These are phyloP conservation scores for Brassica incana DNA, from an alignment of 345 rosid genomes.

Conservation along the genomic window DNA sequence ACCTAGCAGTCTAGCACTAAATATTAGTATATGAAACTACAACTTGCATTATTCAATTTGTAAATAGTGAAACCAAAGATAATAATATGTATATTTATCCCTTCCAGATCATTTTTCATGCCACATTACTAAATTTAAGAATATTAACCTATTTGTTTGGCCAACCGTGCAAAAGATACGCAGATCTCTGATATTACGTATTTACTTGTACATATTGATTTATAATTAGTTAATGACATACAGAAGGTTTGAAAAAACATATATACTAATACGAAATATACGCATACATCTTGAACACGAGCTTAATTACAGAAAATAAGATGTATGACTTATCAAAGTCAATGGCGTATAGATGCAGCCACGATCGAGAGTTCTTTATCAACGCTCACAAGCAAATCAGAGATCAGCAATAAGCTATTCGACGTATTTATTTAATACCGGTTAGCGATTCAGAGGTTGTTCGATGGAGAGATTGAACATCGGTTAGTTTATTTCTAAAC, in stretches of 20 bases:
- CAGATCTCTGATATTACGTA: neutral
- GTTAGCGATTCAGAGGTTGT: neutral
- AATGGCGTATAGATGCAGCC: slow-evolving; percentile 4
- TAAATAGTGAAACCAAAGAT: neutral
- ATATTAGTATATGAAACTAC: neutral
- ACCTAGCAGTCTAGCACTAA: too few species aligned
- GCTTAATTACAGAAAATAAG: neutral
- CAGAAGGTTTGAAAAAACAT: neutral
- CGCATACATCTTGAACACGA: neutral
- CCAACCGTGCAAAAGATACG: slow-evolving; percentile 10
- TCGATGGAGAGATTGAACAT: neutral
- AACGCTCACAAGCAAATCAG: neutral
- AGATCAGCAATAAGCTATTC: neutral
- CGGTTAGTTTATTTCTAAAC: neutral
- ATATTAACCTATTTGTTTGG: slow-evolving; percentile 14
- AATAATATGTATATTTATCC: neutral
- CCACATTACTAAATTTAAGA: neutral
- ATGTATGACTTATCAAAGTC: neutral
- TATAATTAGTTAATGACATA: neutral
- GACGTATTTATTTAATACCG: neutral
- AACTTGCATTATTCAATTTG: slow-evolving; percentile 1
- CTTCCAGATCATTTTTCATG: slow-evolving; percentile 3
- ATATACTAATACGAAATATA: neutral
- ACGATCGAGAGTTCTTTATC: neutral
- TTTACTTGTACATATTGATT: neutral